Percentiles rank a stretch among this genome's conserved stretches.
phyloP scores from a whole-genome alignment of 2,329 filamentous ascomycete genomes.

The Colletotrichum cuscutae region DNA sequence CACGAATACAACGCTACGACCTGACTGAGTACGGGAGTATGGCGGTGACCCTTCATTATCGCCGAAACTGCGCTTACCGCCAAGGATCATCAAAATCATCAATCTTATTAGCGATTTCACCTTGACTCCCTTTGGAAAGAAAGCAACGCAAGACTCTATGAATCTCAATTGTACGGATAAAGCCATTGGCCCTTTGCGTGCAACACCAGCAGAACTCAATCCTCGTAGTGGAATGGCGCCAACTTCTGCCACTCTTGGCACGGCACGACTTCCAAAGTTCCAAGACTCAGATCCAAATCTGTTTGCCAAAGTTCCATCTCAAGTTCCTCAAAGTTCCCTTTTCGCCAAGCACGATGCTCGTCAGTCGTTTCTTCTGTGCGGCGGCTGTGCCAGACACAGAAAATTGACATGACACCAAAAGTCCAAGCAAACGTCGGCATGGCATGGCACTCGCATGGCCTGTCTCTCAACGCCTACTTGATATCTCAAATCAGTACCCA shows the following conservation, averaged over 20 bases:
- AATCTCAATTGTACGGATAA: neutral
- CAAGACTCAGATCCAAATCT: too few relatives aligned
- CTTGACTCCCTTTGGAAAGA: neutral
- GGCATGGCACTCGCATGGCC: neutral
- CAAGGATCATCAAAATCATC: neutral
- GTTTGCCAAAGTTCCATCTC: neutral
- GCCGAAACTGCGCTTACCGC: conserved; percentile 6
- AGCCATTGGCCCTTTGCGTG: neutral
- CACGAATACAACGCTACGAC: neutral
- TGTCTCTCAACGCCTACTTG: neutral
- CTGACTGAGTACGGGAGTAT: neutral
- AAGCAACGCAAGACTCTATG: neutral
- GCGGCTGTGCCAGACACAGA: neutral
- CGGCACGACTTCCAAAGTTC: neutral
- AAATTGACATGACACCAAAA: neutral
- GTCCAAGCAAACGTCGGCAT: neutral
- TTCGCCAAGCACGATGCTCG: neutral
- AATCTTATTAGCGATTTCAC: neutral
- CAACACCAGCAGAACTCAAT: conserved; percentile 27
- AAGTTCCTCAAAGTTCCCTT: neutral
- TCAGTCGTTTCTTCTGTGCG: neutral
- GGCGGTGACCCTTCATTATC: neutral
- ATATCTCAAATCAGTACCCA: neutral
- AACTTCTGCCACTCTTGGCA: neutral
- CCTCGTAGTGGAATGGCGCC: neutral